These are phyloP conservation scores for Cyclostephanos tholiformis DNA, from an alignment of 108 stramenopile species.

Conservation along the genomic window DNA sequence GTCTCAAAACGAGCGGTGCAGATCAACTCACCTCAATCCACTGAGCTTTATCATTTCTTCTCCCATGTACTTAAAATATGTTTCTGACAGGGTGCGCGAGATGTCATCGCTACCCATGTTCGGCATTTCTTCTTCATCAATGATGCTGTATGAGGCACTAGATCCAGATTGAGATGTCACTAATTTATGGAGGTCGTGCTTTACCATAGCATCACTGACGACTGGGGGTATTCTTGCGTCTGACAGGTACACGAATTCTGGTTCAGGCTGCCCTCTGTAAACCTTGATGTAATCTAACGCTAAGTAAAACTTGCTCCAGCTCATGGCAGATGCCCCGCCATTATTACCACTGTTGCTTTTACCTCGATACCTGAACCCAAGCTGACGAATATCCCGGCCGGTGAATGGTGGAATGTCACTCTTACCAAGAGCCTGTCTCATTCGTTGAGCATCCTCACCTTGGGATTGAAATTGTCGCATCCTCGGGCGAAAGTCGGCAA, in stretches of 20 bases:
- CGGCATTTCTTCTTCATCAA: slow-evolving; percentile 33
- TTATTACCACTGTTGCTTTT: slow-evolving; percentile 43
- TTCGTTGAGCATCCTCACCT: slow-evolving; percentile 23
- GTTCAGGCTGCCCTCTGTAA: slow-evolving; percentile 77
- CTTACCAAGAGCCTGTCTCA: slow-evolving; percentile 17
- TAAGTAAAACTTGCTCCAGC: slow-evolving; percentile 69
- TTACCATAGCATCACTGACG: slow-evolving; percentile 66
- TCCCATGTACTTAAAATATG: slow-evolving; percentile 83
- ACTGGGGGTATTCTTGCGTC: slow-evolving; percentile 82
- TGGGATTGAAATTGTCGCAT: slow-evolving; percentile 52
- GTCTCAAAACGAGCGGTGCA: not conserved
- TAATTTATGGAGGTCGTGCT: slow-evolving; percentile 60
- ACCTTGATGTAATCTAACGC: slow-evolving; percentile 83
- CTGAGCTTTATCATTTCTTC: slow-evolving; percentile 83
- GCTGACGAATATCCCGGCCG: slow-evolving; percentile 70
- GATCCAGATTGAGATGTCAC: slow-evolving; percentile 36
- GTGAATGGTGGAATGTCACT: slow-evolving; percentile 57
- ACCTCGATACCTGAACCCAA: slow-evolving; percentile 76
- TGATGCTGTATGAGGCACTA: slow-evolving; percentile 13
- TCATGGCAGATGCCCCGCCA: slow-evolving; percentile 15
- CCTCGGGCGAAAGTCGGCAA: slow-evolving; percentile 52
- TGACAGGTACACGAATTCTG: slow-evolving; percentile 78
- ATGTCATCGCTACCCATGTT: slow-evolving; percentile 9
- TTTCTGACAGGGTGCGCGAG: slow-evolving; percentile 63
- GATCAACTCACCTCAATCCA: slow-evolving; percentile 56